Evolutionary conservation across 2,329 filamentous ascomycete species (phyloP), one percentile per base, ranked within the genome.

Genomic region (Tolypocladium inflatum): DNA sequence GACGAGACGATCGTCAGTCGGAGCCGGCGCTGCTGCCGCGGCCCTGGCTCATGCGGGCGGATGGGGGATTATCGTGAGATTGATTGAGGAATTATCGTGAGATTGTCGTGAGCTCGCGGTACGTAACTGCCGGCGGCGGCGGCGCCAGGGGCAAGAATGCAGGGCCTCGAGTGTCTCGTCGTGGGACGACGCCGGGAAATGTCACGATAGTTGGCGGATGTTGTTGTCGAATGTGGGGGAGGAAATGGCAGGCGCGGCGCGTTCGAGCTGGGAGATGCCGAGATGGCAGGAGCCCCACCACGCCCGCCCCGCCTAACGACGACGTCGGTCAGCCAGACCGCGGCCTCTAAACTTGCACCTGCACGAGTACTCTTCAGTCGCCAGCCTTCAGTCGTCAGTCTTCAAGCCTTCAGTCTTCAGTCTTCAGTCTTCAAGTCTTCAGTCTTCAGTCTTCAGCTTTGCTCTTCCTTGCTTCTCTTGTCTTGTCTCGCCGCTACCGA

Each of bases 1-100:
- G 66, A 61, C 55, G 66, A 62, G 57, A 60, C 62, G 55, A 65
- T 58, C 13, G 64, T 58, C 60, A 63, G 26, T 51, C 48, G 48
- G 26, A 33, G 48, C 26, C 3, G 43, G 23, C 43, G 43, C 43
- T 26, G 13, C 0, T 30, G 43, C 3, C 43, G 21, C 21, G 23
- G 45, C 48, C 35, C 48, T 33, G 17, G 4, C 15, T 39, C 38
- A 17, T 39, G 38, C 15, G 15, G 4, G 37, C 6, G 38, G 19
- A 52, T 15, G 48, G 33, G 53, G 39, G 15, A 55, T 43, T 55
- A 35, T 55, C 53, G 53, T 55, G 53, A 42, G 53, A n/a, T n/a
- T n/a, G n/a, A n/a, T n/a, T 15, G 48, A 19, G 53, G 39, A 9
- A 55, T 43, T 55, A 35, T 55, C 53, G 53, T 55, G 53, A 42